A percentile compares a stretch with the other conserved stretches of the same genome.
Evolutionary conservation across 1,284 basidiomycete species (phyloP).

Genomic region (Leccinum subspadiceum): DNA sequence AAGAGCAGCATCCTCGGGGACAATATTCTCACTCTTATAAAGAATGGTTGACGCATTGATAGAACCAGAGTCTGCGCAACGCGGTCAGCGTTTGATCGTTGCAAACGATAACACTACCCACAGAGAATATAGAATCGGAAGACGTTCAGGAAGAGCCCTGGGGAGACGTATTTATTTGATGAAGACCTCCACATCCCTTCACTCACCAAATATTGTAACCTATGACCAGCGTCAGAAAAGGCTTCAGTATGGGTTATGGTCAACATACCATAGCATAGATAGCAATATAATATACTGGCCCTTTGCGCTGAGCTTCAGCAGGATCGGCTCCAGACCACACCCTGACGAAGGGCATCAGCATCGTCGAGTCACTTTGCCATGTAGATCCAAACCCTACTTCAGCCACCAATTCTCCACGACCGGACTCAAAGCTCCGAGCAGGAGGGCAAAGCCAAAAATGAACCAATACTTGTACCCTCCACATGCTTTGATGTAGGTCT

Average conservation of each 20-base stretch:
- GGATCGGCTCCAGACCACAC: conserved; percentile 62
- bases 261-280: conserved; percentile 67
- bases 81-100: conserved; percentile 9
- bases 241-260: not conserved
- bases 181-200: not conserved
- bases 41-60: conserved; percentile 69
- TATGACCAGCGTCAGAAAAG: conserved; percentile 20
- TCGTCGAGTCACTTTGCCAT: not conserved
- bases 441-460: conserved; percentile 57
- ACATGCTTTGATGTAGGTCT: conserved; percentile 72
- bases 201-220: conserved; percentile 43
- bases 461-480: conserved; percentile 71
- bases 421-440: conserved; percentile 69
- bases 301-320: conserved; percentile 39
- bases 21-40: conserved; percentile 58
- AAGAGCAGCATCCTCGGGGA: not conserved
- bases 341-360: conserved; percentile 35
- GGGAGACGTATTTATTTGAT: conserved; percentile 6
- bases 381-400: conserved; percentile 41
- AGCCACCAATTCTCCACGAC: conserved; percentile 86
- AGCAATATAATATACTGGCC: conserved; percentile 70
- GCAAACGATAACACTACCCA: conserved; percentile 33
- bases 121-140: conserved; percentile 67
- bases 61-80: conserved; percentile 55
- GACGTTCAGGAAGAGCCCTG: conserved; percentile 65